These are phyloP conservation scores for Gamsiella multidivaricata DNA, from an alignment of 192 early-diverging fungal genomes.

Conservation along the genomic window DNA sequence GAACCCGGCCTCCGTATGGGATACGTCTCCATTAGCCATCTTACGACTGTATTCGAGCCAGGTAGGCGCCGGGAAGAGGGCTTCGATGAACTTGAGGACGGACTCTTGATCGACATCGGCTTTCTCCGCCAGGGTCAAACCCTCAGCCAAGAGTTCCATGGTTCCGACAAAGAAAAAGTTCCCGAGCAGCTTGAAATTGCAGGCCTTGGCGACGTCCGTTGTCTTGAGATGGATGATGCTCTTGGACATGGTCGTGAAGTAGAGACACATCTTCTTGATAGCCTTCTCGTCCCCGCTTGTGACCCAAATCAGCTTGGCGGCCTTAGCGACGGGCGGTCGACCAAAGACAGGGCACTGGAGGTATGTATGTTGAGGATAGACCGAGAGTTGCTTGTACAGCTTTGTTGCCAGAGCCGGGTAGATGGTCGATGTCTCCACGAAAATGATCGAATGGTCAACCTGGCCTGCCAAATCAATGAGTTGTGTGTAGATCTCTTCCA, in stretches of 20 bases:
- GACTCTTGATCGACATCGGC: conserved; percentile 65
- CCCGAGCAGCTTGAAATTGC: conserved; percentile 71
- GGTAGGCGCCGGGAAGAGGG: conserved; percentile 60
- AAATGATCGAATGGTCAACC: conserved; percentile 56
- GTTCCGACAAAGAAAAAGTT: conserved; percentile 71
- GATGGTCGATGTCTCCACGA: conserved; percentile 76
- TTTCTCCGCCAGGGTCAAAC: conserved; percentile 69
- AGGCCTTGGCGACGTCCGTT: conserved; percentile 56
- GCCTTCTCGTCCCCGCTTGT: conserved; percentile 40
- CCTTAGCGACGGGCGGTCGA: conserved; percentile 41
- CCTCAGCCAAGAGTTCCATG: conserved; percentile 74
- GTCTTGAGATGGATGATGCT: conserved; percentile 55
- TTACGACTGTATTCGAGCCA: conserved; percentile 46
- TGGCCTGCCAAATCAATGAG: conserved; percentile 54
- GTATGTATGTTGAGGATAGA: conserved; percentile 25
- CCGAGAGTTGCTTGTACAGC: conserved; percentile 44
- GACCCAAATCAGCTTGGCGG: conserved; percentile 40
- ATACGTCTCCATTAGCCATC: conserved; percentile 19
- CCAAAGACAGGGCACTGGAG: conserved; percentile 62
- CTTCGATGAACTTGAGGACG: conserved; percentile 66
- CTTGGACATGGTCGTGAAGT: conserved; percentile 53
- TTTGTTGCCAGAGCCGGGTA: conserved; percentile 55
- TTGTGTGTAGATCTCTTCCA: conserved; percentile 58
- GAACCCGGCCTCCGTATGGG: conserved; percentile 55
- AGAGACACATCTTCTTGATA: conserved; percentile 48